Conservation (phyloP, 2,329 filamentous ascomycete species). For the Pestalotiopsis sp. region DNA sequence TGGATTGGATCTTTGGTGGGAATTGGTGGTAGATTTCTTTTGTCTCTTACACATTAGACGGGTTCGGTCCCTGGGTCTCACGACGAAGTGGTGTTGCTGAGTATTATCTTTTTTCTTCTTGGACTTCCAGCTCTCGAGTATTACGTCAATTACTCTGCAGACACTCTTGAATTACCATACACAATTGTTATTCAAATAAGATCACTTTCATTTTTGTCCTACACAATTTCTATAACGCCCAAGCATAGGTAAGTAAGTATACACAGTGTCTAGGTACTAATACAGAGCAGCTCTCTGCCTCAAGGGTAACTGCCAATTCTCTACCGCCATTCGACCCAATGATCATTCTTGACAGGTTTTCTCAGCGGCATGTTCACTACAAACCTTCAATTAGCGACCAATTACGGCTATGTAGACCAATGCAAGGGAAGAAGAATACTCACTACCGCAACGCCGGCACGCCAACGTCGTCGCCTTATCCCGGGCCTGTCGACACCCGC, state of each 20-base stretch:
- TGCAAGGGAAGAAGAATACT: not conserved
- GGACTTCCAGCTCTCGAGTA: not conserved
- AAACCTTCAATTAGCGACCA: not conserved
- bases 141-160: too few relatives aligned
- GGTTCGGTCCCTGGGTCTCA: not conserved
- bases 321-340: not conserved
- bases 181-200: too few relatives aligned
- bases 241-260: too few relatives aligned
- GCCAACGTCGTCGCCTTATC: not conserved
- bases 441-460: not conserved
- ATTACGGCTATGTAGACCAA: not conserved
- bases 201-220: not conserved
- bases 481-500: not conserved
- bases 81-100: not conserved
- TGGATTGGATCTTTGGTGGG: not conserved
- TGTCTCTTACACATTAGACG: not conserved
- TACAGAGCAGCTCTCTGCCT: too few relatives aligned
- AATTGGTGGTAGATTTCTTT: not conserved
- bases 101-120: not conserved
- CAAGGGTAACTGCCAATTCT: too few relatives aligned
- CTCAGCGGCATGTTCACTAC: slow-evolving; percentile 2
- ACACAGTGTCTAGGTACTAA: too few relatives aligned
- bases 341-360: not conserved
- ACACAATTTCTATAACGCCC: not conserved
- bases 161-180: too few relatives aligned